phyloP scores from a whole-genome alignment of 208 protist species.

The Sergeia podlipaevii region DNA sequence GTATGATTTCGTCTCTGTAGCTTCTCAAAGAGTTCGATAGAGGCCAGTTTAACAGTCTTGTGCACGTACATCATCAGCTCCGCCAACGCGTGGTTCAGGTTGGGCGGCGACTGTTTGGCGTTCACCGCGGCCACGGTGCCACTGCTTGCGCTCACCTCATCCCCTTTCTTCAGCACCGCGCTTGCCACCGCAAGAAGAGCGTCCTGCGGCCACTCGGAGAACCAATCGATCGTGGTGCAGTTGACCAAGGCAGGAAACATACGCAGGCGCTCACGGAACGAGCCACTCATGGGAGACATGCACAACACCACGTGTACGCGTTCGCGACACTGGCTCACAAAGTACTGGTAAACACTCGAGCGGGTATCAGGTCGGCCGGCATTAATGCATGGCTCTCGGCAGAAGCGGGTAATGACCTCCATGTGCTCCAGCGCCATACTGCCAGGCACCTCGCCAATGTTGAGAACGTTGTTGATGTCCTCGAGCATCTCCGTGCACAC shows the following conservation, averaged over 20 bases:
- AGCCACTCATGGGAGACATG: conserved; percentile 94
- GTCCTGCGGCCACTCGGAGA: conserved; percentile 93
- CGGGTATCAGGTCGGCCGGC: conserved; percentile 87
- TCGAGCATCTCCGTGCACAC: conserved; percentile 93
- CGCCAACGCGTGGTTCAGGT: conserved; percentile 41
- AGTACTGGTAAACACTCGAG: conserved; percentile 87
- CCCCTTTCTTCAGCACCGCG: conserved; percentile 23
- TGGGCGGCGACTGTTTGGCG: conserved; percentile 16
- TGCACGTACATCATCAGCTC: conserved; percentile 91
- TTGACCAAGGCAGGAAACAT: conserved; percentile 98
- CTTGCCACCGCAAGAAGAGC: conserved; percentile 89
- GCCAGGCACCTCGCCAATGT: conserved; percentile 96
- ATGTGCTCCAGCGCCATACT: conserved; percentile 94
- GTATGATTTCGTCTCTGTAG: conserved; percentile 92
- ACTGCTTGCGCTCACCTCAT: not conserved
- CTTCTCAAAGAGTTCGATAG: conserved; percentile 82
- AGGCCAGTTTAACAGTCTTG: conserved; percentile 68
- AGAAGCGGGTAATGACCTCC: conserved; percentile 88
- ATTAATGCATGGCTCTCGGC: conserved; percentile 55
- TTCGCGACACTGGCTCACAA: conserved; percentile 90
- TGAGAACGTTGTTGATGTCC: conserved; percentile 97
- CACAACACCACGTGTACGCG: conserved; percentile 95
- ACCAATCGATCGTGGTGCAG: conserved; percentile 98
- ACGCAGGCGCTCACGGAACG: conserved; percentile 91
- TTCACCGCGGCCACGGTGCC: conserved; percentile 1